Conservation (phyloP, 441 rosid species). For the Populus hybrid region DNA sequence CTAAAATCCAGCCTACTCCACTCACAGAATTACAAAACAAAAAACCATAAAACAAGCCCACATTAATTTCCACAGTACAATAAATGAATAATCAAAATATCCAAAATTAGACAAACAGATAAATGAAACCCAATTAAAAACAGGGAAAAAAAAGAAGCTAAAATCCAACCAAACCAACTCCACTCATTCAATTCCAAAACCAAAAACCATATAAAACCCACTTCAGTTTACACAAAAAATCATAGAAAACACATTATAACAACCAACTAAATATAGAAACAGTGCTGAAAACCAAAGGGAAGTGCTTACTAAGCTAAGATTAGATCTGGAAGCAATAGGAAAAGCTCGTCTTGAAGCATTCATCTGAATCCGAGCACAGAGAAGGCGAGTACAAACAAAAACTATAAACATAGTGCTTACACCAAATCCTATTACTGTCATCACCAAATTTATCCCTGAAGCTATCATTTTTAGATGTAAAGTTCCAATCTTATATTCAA, state of each 20-base stretch:
- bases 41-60: background rate
- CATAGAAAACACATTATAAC: background rate
- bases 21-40: background rate
- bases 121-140: too few species aligned
- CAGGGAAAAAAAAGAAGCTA: background rate
- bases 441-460: slow-evolving; percentile 66
- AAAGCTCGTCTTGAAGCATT: slow-evolving; percentile 58
- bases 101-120: background rate
- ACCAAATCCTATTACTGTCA: slow-evolving; percentile 78
- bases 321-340: slow-evolving; percentile 55
- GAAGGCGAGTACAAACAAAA: slow-evolving; percentile 65
- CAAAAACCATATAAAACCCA: background rate
- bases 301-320: slow-evolving; percentile 52
- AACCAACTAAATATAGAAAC: background rate
- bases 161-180: background rate
- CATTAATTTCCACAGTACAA: background rate
- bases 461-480: slow-evolving; percentile 44
- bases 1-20: background rate
- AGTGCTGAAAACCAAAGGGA: background rate
- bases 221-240: background rate
- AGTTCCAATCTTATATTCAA: background rate
- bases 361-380: slow-evolving; percentile 70
- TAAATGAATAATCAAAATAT: background rate
- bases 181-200: background rate
- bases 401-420: slow-evolving; percentile 78